Base-by-base conservation (phyloP, 2,329 filamentous ascomycete genomes). In the Fusarium udum region DNA sequence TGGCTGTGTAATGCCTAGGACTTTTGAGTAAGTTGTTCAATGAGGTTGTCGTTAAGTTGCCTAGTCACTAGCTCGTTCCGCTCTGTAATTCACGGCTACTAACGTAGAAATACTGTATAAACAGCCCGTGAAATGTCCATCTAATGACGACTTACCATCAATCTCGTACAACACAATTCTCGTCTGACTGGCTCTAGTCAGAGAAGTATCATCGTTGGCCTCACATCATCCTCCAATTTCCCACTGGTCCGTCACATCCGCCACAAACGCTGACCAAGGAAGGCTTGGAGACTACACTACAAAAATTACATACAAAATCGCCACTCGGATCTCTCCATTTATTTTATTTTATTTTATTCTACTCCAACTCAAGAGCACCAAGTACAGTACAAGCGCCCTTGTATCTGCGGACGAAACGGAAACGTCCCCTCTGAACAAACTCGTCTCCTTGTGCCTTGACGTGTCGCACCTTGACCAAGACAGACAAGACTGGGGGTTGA, bases 391-490 rank as follows among this genome's bases (percentile, higher is more conserved):
- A 58, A 65, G 65, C 56, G 36, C 43, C 45, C 28, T 36, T 52
- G 49, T 36, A 52, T 52, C 32, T 36, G 53, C 39, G 67, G 59
- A 61, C 71, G 63, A 68, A 74, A 64, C 71, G 66, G 66, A 64
- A 61, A 58, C 40, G 45, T 64, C 60, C 59, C 67, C 64, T 73
- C 66, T 62, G 55, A 75, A 75, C 68, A 73, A 51, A 66, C 62
- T 75, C 43, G 40, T 58, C 55, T 49, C 40, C 55, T 58, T 58
- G 61, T 69, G 39, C 61, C 63, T 73, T 64, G 72, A 74, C 72
- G 72, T 75, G 72, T 75, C 69, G 72, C 61, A 74, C 72, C 57
- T 75, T 70, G 43, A 63, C 66, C 68, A 70, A 75, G 67, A 74
- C 45, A 64, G 72, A 59, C 68, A 67, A 75, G 62, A 66, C 60